Evolutionary conservation across 2,329 filamentous ascomycete genomes (phyloP), one percentile per base, ranked within the genome.

Genomic region (Polytolypa hystricis): DNA sequence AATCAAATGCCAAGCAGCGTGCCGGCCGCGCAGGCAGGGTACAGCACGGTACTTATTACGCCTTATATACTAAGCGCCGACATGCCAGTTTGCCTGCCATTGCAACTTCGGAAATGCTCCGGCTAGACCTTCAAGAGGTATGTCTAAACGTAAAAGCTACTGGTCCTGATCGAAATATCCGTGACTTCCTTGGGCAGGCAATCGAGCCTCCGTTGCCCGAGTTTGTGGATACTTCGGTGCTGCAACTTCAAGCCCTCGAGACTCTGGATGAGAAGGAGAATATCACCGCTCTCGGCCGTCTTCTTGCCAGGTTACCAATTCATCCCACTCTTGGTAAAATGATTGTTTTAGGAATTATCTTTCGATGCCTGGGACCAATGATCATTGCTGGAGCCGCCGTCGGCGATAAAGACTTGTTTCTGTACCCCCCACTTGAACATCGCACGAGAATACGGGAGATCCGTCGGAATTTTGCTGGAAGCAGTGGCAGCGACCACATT

Each of bases 301-400:
- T 67, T n/a, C 50, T 71, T 21, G 52, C 60, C 5, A 46, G 50
- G 10, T 41, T 67, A 33, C 61, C 65, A 3, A 51, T 70, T 4
- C 57, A 65, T 38, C 69, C 68, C 5, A 44, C 52, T 3, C 44
- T 65, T 23, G 68, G 62, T 19, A 71, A 70, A 41, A 64, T 71
- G 60, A 58, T 71, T 35, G 37, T 70, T 14, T 50, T 72, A 7
- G 69, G 69, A 4, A 50, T 69, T 17, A 60, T 72, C 30, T 72
- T 72, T 52, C 57, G 60, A 25, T 72, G 69, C 44, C 52, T 72
- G 4, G 66, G 71, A 42, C 66, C 68, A 0, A 60, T 71, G 45
- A 44, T 72, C 18, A 59, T 69, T 18, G 43, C 68, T 4, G 65
- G 59, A 23, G 54, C 57, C 11, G 50, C 59, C n/a, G 4, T 49